A percentile compares a stretch with the other conserved stretches of the same genome.
phyloP scores from a whole-genome alignment of 1,139 yeast species.

The Diutina ranongensis region DNA sequence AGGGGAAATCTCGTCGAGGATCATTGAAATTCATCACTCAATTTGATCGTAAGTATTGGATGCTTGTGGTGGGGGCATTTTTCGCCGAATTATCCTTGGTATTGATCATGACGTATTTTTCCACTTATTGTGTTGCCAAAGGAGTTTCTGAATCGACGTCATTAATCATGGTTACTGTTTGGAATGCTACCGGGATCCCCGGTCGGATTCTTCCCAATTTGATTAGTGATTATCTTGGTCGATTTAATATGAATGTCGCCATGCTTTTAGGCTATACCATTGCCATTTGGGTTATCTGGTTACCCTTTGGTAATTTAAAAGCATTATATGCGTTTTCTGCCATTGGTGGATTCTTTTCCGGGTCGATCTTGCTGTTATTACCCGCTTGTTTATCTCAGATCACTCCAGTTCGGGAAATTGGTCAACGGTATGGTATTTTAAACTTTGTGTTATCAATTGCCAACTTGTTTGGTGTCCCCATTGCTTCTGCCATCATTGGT shows the following conservation, averaged over 20 bases:
- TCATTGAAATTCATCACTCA: neutral
- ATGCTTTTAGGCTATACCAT: constrained; percentile 32
- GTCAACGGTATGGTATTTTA: constrained; percentile 36
- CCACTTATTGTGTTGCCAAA: constrained; percentile 41
- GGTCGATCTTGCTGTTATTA: constrained; percentile 34
- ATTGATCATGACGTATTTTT: constrained; percentile 39
- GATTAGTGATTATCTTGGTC: constrained; percentile 43
- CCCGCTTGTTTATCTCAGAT: constrained; percentile 43
- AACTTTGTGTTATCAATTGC: constrained; percentile 34
- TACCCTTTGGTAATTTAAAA: constrained; percentile 37
- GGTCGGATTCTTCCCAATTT: constrained; percentile 50
- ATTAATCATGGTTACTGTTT: constrained; percentile 39
- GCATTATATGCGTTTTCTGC: constrained; percentile 36
- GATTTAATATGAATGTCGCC: constrained; percentile 40
- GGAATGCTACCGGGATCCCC: constrained; percentile 46
- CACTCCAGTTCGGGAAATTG: constrained; percentile 37
- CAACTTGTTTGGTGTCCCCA: constrained; percentile 35
- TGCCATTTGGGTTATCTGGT: constrained; percentile 35
- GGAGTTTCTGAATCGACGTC: constrained; percentile 44
- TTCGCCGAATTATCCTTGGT: constrained; percentile 47
- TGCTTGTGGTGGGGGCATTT: constrained; percentile 23
- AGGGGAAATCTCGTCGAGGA: no score
- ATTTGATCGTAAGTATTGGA: neutral
- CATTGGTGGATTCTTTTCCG: constrained; percentile 41
- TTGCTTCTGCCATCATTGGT: constrained; percentile 40